Percentiles rank a stretch among this genome's conserved stretches.
These are phyloP conservation scores for Fusarium abutilonis DNA, from an alignment of 2,329 filamentous ascomycete genomes.

Conservation along the genomic window DNA sequence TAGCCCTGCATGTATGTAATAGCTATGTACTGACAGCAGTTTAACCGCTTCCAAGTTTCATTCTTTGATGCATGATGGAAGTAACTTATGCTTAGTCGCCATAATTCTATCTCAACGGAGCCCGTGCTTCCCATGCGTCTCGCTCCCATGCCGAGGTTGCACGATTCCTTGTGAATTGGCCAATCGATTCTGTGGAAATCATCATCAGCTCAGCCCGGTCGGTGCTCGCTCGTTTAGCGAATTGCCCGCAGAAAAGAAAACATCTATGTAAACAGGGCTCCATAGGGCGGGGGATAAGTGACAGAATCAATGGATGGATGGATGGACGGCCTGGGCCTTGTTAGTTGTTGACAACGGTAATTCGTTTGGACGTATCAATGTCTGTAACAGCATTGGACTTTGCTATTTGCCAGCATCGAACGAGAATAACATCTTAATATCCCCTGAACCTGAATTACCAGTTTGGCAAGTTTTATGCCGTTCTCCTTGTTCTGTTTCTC, in stretches of 20 bases:
- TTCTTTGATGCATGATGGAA: neutral
- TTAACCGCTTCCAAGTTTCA: neutral
- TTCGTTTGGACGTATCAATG: too few species aligned
- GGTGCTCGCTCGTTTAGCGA: conserved; percentile 9
- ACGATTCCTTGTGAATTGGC: conserved; percentile 29
- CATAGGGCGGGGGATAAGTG: too few species aligned
- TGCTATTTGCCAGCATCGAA: conserved; percentile 8
- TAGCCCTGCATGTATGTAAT: neutral
- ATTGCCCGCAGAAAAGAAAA: neutral
- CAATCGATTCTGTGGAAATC: conserved; percentile 31
- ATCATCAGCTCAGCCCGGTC: conserved; percentile 26
- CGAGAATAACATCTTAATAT: conserved; percentile 19
- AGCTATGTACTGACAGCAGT: neutral
- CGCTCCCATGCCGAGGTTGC: conserved; percentile 32
- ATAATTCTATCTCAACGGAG: conserved; percentile 6
- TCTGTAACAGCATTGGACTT: too few species aligned
- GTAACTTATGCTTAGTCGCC: neutral
- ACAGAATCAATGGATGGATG: too few species aligned
- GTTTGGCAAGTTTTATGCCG: neutral
- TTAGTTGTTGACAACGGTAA: neutral
- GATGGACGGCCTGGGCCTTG: conserved; percentile 12
- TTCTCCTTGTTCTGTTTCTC: neutral
- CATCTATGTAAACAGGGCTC: too few species aligned
- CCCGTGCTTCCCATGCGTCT: too few species aligned
- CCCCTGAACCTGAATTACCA: neutral